These are phyloP conservation scores for Thraustochytrium striatum DNA, from an alignment of 352 stramenopile species.

Conservation along the genomic window DNA sequence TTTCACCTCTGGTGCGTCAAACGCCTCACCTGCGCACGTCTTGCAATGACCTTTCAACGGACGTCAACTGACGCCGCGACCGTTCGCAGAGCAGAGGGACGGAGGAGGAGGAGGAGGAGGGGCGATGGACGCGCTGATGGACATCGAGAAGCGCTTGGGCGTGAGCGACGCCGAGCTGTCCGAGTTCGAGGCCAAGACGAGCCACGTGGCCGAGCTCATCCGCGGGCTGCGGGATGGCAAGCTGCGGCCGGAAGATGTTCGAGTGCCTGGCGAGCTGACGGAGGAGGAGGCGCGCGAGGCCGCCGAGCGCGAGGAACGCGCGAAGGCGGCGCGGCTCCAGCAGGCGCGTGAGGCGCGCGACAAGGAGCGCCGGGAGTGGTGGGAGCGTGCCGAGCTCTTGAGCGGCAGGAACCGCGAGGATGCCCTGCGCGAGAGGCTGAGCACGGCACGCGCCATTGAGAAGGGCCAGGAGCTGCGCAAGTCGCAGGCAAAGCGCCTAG, in stretches of 20 bases:
- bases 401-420: background rate
- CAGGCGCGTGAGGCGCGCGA: background rate
- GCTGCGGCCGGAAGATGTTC: conserved; percentile 40
- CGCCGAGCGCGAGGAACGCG: background rate
- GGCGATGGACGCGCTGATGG: background rate
- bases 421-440: background rate
- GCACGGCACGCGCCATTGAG: background rate
- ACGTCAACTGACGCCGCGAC: too few species aligned
- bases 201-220: conserved; percentile 33
- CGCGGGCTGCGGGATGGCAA: conserved; percentile 46
- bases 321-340: background rate
- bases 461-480: background rate
- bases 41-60: too few species aligned
- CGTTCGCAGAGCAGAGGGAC: too few species aligned
- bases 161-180: conserved; percentile 50
- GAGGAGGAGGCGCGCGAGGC: conserved; percentile 44
- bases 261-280: conserved; percentile 49
- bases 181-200: conserved; percentile 46
- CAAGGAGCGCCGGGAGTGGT: conserved; percentile 41
- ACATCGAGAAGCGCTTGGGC: conserved; percentile 41
- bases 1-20: too few species aligned
- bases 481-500: background rate
- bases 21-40: too few species aligned
- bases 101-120: background rate
- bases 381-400: conserved; percentile 42